Base-by-base conservation (phyloP, 306 rosid species). In the Trifolium pratense region DNA sequence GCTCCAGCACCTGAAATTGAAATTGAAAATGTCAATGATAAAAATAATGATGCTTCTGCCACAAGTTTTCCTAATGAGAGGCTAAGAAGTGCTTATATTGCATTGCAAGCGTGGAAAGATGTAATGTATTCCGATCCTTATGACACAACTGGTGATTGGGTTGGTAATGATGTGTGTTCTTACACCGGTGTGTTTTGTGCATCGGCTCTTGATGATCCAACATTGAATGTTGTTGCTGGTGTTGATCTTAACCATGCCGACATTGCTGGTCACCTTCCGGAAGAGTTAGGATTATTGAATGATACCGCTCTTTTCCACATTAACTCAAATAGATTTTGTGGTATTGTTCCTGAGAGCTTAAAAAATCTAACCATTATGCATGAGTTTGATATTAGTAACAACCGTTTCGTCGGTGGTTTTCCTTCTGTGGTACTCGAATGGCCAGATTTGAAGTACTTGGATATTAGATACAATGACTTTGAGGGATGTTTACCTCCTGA, bases 301-400 rank as follows among this genome's bases (percentile, higher is more conserved):
- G 87, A 86, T 26, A 2, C 81, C 43, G 79, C 90, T 18, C 81
- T 86, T 48, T 83, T 86, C 26, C 90, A 86, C 32, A 73, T 86
- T 6, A 86, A 86, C 71, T 81, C 90, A 7, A 86, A 86, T 2
- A 81, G 90, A 43, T 86, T 86, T 7, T 86, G 90, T 60, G 90
- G 87, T 23, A 48, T 86, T 31, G 3, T 86, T n/a, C 90, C 87
- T 16, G 4, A 58, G 2, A 68, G 59, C 77, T 29, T 86, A 2
- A 70, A 75, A 61, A 81, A 29, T 36, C 66, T 83, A 11, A 17
- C 62, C 9, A 71, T 81, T 0, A 23, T 86, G 71, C 16, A 34
- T n/a, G 90, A 86, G 72, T 83, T 83, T 81, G 90, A 86, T 18
- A 57, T 81, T 1, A 86, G 90, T 52, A 86, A 86, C 77, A 86